Evolutionary conservation across 2,329 filamentous ascomycete species (phyloP).

Genomic region (Penicillium digitatum): DNA sequence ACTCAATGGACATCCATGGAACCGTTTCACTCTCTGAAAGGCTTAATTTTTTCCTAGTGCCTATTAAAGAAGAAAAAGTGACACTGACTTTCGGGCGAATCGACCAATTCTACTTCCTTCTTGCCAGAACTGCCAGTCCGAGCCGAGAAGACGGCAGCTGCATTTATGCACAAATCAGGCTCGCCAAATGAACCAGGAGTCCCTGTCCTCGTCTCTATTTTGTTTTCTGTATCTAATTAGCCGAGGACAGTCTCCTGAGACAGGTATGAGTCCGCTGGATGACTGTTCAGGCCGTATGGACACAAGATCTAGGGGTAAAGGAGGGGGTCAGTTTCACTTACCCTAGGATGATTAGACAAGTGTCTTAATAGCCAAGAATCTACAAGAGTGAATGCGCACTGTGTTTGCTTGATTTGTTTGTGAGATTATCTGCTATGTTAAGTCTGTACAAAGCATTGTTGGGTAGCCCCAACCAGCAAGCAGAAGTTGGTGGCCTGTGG

Average conservation of each 20-base stretch:
- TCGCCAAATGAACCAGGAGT: background rate
- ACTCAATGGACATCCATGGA: background rate
- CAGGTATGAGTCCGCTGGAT: background rate
- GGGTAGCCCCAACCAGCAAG: background rate
- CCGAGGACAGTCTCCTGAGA: too few relatives aligned
- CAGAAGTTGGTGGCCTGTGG: background rate
- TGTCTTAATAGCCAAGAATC: background rate
- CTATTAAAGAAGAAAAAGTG: background rate
- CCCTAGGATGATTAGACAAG: background rate
- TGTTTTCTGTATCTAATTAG: too few relatives aligned
- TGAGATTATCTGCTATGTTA: conserved; percentile 3
- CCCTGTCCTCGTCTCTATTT: background rate
- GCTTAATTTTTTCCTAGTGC: background rate
- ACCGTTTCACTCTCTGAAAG: background rate
- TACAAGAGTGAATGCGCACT: background rate
- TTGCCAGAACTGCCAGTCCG: background rate
- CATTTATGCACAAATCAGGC: background rate
- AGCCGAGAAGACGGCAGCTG: background rate
- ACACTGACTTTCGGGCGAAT: background rate
- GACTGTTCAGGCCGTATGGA: background rate
- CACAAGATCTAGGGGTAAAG: background rate
- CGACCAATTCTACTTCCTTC: background rate
- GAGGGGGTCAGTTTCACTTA: background rate
- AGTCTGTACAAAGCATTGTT: conserved; percentile 4
- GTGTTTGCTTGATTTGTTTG: background rate